Evolutionary conservation across 2,329 filamentous ascomycete species (phyloP).

Genomic region (Penicillium sp.): DNA sequence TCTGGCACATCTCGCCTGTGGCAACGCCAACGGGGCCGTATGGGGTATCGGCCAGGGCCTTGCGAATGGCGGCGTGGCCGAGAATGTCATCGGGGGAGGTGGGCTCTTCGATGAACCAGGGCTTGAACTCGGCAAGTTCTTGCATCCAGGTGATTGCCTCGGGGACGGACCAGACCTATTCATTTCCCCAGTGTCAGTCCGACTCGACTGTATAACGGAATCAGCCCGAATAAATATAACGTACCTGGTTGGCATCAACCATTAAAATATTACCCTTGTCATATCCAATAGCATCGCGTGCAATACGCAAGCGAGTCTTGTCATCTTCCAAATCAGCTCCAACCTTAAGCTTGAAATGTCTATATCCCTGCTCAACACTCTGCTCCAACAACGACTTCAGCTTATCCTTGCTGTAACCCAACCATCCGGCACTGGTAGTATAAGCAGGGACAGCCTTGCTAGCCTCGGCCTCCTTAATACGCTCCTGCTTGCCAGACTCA

Average conservation of each 20-base stretch:
- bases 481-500: slow-evolving; percentile 65
- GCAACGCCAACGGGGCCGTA: slow-evolving; percentile 73
- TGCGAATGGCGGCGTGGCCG: slow-evolving; percentile 79
- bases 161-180: slow-evolving; percentile 75
- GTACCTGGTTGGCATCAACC: slow-evolving; percentile 85
- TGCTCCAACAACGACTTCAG: slow-evolving; percentile 72
- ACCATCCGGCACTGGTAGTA: slow-evolving; percentile 85
- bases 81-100: slow-evolving; percentile 87
- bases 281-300: slow-evolving; percentile 75
- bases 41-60: slow-evolving; percentile 62
- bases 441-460: slow-evolving; percentile 82
- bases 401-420: slow-evolving; percentile 87
- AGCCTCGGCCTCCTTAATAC: slow-evolving; percentile 70
- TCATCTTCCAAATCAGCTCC: slow-evolving; percentile 72
- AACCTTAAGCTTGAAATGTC: slow-evolving; percentile 89
- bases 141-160: slow-evolving; percentile 87
- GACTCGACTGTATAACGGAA: neutral
- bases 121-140: slow-evolving; percentile 72
- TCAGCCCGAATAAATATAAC: slow-evolving; percentile 2
- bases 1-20: slow-evolving; percentile 94
- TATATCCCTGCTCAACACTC: slow-evolving; percentile 73
- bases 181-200: neutral
- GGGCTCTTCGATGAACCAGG: slow-evolving; percentile 92
- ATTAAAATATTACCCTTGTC: slow-evolving; percentile 82
- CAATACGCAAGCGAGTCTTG: slow-evolving; percentile 66